Base-by-base conservation (phyloP, 2,329 filamentous ascomycete species). In the Ophiosphaerella narmari region DNA sequence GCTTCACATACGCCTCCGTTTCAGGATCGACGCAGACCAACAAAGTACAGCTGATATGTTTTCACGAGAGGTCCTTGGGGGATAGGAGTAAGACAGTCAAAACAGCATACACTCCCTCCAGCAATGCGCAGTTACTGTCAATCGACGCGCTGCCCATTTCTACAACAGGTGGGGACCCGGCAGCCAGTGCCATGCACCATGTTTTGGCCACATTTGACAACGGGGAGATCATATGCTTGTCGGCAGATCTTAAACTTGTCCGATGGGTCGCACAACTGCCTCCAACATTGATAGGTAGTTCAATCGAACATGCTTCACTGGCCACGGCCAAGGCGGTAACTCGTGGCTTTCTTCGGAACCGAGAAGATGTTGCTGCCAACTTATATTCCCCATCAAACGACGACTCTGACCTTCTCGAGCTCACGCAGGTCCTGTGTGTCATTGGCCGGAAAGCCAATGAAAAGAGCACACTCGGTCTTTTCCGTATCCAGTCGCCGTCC, bases 141-240 rank as follows among this genome's bases (percentile, higher is more conserved):
- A 63, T 75, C 7, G 72, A 74, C 26, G 59, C 62, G 2, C 49
- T 74, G 11, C 69, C 26, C 26, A 29, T 29, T 29, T 29, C 71
- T 5, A 54, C 67, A 26, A 52, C 57, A 23, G 46, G 57, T 23
- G 53, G 59, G 5, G 50, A 55, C 2, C 53, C 59, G 4, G 36
- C 51, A 7, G 51, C 58, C 9, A 54, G 57, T n/a, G 46, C 54
- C 7, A 57, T 56, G 16, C 71, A 75, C 43, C 75, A 82, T 45
- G 50, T 90, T 2, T 59, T 90, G 18, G 77, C 79, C 2, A 77
- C 89, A 1, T 82, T 83, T 48, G 74, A 80, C 36, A 80, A 86
- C 54, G 87, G 87, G 32, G 79, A 85, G 50, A 74, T 88, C 16
- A 63, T 82, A 7, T 85, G 83, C 48, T 74, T 89, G 12, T 82